Conservation (phyloP, 768 basidiomycete species). For the Rickenella mellea region DNA sequence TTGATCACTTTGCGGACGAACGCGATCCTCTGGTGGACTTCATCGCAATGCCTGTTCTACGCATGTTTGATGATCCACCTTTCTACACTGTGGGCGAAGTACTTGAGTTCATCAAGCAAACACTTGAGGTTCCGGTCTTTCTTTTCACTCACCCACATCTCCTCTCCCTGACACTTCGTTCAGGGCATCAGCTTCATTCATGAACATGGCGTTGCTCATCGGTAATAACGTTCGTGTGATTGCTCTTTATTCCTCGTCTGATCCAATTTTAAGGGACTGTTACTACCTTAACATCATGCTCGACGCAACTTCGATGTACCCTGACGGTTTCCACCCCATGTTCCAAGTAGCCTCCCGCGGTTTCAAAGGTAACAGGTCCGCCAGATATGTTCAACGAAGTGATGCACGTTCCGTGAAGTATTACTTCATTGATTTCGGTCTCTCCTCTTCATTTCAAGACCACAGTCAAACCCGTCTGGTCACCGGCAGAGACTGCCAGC, state of each 20-base stretch:
- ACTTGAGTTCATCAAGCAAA: slow-evolving; percentile 7
- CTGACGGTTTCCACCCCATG: slow-evolving; percentile 27
- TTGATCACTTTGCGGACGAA: slow-evolving; percentile 14
- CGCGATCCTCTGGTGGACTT: slow-evolving; percentile 6
- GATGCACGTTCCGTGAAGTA: slow-evolving; percentile 19
- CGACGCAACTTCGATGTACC: slow-evolving; percentile 23
- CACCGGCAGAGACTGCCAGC: slow-evolving; percentile 18
- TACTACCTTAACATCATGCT: slow-evolving; percentile 26
- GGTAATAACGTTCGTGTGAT: slow-evolving; percentile 4
- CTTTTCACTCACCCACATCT: neutral
- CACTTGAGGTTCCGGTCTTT: slow-evolving; percentile 6
- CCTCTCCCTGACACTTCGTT: neutral
- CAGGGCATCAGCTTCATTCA: slow-evolving; percentile 7
- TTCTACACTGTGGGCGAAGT: slow-evolving; percentile 13
- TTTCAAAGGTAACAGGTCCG: neutral
- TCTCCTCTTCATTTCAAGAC: slow-evolving; percentile 15
- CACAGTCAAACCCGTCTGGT: slow-evolving; percentile 27
- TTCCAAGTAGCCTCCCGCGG: slow-evolving; percentile 7
- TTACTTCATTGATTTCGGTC: slow-evolving; percentile 28
- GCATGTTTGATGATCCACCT: slow-evolving; percentile 25
- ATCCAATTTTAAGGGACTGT: neutral
- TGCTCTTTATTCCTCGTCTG: neutral
- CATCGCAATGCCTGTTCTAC: slow-evolving; percentile 27
- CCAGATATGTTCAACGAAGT: neutral
- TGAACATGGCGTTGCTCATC: slow-evolving; percentile 4